Base-by-base conservation (phyloP, 2,329 filamentous ascomycete genomes). In the Penicillium occitanis region DNA sequence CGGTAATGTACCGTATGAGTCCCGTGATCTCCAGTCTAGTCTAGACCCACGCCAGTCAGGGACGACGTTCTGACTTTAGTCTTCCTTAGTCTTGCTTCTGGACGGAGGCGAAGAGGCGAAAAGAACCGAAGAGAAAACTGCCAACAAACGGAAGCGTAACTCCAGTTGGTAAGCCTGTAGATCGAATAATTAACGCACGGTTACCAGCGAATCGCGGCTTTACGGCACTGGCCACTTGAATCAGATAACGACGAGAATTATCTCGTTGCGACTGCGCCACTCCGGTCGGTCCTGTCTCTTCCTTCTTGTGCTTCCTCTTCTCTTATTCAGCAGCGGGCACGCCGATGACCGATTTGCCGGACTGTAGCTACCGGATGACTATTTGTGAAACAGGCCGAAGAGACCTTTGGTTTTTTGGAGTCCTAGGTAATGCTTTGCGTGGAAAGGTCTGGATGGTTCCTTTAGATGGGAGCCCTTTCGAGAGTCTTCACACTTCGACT, bases 41-140 rank as follows among this genome's bases (percentile, higher is more conserved):
- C 57, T 60, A 44, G 35, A 19, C 40, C 57, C 57, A 57, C 51
- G 51, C 30, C 51, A 57, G 17, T 37, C 60, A 62, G 60, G 46
- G 44, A 48, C 59, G 42, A 33, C 17, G 28, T 55, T 51, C 25
- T 51, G 48, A 30, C 22, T 30, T 50, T 25, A 28, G 48, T 51
- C 22, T 14, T 51, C 14, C 8, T 46, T 46, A 46, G 44, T 46
- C n/a, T 46, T 46, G 44, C 19, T 50, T 50, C 46, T 50, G 46
- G 48, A 53, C 25, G 33, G 53, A 25, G 53, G 53, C 53, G 40
- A 57, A 57, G 50, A 55, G 48, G 50, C 53, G 40, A 57, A 62
- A 53, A 57, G 51, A 64, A 50, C 42, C 61, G 44, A 55, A 63
- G 3, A 63, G 61, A 63, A 63, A 63, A 17, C 33, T 57, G 53